These are phyloP conservation scores for Aspergillus nidulans DNA, from an alignment of 495 filamentous ascomycete genomes.

Conservation along the genomic window DNA sequence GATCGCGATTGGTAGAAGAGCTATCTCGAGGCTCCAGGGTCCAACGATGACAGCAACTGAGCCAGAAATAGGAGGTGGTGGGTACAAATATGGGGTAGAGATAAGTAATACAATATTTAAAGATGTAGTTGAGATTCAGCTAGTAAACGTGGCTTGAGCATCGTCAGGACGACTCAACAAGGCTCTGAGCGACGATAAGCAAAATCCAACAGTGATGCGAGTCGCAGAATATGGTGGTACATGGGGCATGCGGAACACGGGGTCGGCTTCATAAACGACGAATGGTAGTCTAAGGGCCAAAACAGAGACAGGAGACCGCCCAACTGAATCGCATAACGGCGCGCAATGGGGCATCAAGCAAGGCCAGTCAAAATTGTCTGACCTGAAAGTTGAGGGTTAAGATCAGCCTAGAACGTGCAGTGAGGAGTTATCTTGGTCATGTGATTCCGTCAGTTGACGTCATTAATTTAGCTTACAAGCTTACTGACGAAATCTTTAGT, in stretches of 20 bases:
- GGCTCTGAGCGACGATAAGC: slow-evolving; percentile 5
- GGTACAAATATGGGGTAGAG: not conserved
- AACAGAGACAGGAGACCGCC: not conserved
- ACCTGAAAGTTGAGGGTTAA: not conserved
- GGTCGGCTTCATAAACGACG: slow-evolving; percentile 3
- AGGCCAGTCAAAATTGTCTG: not conserved
- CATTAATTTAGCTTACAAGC: not conserved
- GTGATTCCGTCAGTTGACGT: not conserved
- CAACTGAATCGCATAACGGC: not conserved
- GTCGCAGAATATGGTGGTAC: slow-evolving; percentile 18
- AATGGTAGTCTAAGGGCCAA: not conserved
- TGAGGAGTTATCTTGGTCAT: not conserved
- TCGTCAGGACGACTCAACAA: slow-evolving; percentile 20
- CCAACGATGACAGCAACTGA: too few relatives aligned
- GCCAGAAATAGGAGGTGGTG: not conserved
- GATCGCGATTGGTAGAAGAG: not conserved
- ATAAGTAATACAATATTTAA: not conserved
- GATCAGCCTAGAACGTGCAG: not conserved
- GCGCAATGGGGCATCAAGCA: not conserved
- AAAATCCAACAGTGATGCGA: slow-evolving; percentile 6
- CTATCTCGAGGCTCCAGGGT: not conserved
- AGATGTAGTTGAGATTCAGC: slow-evolving; percentile 6
- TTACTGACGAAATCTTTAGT: too few relatives aligned
- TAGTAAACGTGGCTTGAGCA: slow-evolving; percentile 9
- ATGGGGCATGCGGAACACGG: slow-evolving; percentile 7